These are phyloP conservation scores for Furcasterigmium sp. DNA, from an alignment of 2,329 filamentous ascomycete genomes.

Conservation along the genomic window DNA sequence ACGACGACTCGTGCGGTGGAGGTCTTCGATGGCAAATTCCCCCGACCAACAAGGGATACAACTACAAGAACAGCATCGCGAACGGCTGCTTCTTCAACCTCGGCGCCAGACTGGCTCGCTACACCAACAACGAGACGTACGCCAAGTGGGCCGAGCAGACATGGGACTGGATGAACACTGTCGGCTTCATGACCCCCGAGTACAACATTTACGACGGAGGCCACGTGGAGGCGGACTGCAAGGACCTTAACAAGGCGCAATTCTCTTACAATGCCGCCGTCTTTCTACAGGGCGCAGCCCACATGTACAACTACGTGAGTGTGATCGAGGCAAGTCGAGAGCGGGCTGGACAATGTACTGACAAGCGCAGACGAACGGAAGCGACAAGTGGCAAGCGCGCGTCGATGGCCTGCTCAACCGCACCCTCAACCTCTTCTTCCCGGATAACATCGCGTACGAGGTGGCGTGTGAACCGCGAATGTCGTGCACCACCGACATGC, in stretches of 20 bases:
- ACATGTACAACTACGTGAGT: conserved; percentile 57
- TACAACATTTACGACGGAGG: conserved; percentile 59
- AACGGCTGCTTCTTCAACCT: conserved; percentile 62
- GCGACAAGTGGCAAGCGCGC: conserved; percentile 44
- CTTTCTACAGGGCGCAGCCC: conserved; percentile 52
- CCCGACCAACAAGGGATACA: conserved; percentile 66
- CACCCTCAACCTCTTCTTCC: conserved; percentile 45
- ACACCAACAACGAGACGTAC: conserved; percentile 63
- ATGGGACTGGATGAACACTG: conserved; percentile 54
- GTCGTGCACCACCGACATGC: conserved; percentile 59
- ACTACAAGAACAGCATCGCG: conserved; percentile 66
- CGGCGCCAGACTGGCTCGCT: conserved; percentile 64
- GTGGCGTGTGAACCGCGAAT: conserved; percentile 50
- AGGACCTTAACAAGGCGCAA: conserved; percentile 47
- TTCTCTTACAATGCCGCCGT: conserved; percentile 59
- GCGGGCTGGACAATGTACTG: no score
- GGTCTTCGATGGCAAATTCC: conserved; percentile 77
- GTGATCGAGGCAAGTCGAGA: not conserved
- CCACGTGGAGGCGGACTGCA: conserved; percentile 47
- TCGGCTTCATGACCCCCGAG: conserved; percentile 54
- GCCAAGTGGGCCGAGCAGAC: conserved; percentile 54
- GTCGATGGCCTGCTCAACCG: conserved; percentile 33
- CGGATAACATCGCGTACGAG: conserved; percentile 53
- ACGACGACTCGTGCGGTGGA: conserved; percentile 58
- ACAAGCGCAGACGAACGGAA: conserved; percentile 36